Base-by-base conservation (phyloP, 768 basidiomycete genomes). In the Pisolithus tinctorius region DNA sequence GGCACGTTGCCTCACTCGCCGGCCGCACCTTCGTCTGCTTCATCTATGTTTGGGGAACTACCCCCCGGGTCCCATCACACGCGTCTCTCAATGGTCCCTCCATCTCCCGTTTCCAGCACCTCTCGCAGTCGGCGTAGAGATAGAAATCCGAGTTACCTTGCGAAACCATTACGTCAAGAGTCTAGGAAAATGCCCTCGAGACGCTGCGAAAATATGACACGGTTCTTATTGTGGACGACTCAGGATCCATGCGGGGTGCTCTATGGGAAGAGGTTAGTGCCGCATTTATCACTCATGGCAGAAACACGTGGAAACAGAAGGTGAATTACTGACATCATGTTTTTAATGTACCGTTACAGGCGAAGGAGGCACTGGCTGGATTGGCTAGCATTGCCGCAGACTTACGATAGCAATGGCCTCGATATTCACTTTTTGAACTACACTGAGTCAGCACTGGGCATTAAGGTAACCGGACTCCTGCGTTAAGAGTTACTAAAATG, bases 341-440 rank as follows among this genome's bases (percentile, higher is more conserved):
- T 6, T 8, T 11, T 14, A 25, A 16, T 39, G 20, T 13, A 8
- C 26, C 6, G 16, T 47, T 46, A 36, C 41, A 80, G 75, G 75
- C 79, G 2, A 58, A 65, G 40, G 59, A 70, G 17, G 79, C 79
- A 2, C 67, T 84, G 29, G 71, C 72, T 39, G 61, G 66, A 3
- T 69, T 86, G 9, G 81, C 80, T 11, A 66, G 71, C 6, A 65
- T 66, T 6, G 81, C 81, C 0, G 63, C 71, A 1, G 53, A 62
- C 38, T 83, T 83, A 84, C 48, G 82, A 82, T 54, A 59, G 55
- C 6, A 75, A 83, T 51, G 84, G 84, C 2, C 75, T 86, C 38
- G 83, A 85, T 52, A 69, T 85, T 4, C 65, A 79, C 56, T 86
- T 86, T 65, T 58, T 86, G 48, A 84, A 84, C 53, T 61, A 71